A percentile compares a stretch with the other conserved stretches of the same genome.
These are phyloP conservation scores for Ustilago cynodontis DNA, from an alignment of 1,284 basidiomycete genomes.

Conservation along the genomic window DNA sequence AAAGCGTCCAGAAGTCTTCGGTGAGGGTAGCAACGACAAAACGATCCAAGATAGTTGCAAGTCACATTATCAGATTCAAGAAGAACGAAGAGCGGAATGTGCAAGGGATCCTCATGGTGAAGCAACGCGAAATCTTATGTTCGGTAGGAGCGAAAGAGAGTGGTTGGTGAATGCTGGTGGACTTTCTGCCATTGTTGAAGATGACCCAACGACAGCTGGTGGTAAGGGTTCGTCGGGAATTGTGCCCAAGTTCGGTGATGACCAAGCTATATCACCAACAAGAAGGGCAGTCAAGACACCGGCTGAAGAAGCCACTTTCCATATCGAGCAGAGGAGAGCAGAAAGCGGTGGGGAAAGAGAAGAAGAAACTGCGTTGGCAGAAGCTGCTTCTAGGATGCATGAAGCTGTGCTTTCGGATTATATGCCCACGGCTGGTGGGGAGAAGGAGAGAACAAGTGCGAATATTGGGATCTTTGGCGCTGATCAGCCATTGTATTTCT, in stretches of 20 bases:
- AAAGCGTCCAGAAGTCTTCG: not conserved
- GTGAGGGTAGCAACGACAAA: not conserved
- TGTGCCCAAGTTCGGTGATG: slow-evolving; percentile 32
- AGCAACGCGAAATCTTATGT: slow-evolving; percentile 34
- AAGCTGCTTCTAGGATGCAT: slow-evolving; percentile 20
- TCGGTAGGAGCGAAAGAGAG: slow-evolving; percentile 44
- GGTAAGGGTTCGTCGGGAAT: not conserved
- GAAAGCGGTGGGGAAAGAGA: not conserved
- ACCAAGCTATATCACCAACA: not conserved
- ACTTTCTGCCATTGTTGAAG: slow-evolving; percentile 3
- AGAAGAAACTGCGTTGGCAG: slow-evolving; percentile 18
- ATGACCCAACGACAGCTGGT: not conserved
- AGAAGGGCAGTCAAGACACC: slow-evolving; percentile 24
- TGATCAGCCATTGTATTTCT: slow-evolving; percentile 32
- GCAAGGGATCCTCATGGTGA: slow-evolving; percentile 40
- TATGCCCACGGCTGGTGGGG: not conserved
- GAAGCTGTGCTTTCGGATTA: slow-evolving; percentile 29
- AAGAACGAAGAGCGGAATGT: slow-evolving; percentile 19
- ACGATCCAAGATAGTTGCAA: slow-evolving; percentile 4
- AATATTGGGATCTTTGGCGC: slow-evolving; percentile 20
- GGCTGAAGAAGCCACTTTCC: slow-evolving; percentile 24
- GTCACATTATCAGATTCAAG: slow-evolving; percentile 7
- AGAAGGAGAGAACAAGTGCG: not conserved
- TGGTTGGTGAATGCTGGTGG: slow-evolving; percentile 49
- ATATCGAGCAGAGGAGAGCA: slow-evolving; percentile 10